Evolutionary conservation across 1,139 yeast species (phyloP), one percentile per base, ranked within the genome.

Genomic region (Zygosaccharomyces sapae): DNA sequence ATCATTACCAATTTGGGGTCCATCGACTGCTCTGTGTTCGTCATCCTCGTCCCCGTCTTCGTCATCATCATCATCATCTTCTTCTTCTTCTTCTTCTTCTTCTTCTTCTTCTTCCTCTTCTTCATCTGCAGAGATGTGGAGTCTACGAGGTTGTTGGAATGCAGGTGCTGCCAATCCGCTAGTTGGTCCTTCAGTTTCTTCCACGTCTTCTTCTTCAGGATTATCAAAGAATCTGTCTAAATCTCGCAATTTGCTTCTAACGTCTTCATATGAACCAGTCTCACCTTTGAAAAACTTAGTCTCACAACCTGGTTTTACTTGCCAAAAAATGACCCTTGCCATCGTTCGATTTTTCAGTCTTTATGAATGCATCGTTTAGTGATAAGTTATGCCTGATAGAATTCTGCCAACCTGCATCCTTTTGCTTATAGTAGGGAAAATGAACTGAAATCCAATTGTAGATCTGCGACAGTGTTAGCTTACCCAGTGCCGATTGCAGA

Each of bases 271-370:
- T 20, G 55, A 51, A 6, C 60, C 53, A 16, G 54, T 49, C 25
- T 59, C 65, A 35, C 61, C 80, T 62, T 82, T 86, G 60, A 86
- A 74, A 61, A 92, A 92, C 65, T 84, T 88, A 54, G 80, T 80
- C 66, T 90, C 97, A 61, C 76, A 80, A 3, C 95, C 96, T 18
- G 79, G 73, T 53, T 84, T 89, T 46, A 92, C 87, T 58, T 86
- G 81, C 98, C 98, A n/a, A 94, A 67, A 85, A 92, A 69, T 90
- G 96, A 31, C 98, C 98, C 70, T 92, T 92, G 5, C 97, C 97
- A 66, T 86, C 95, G 58, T 86, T 85, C 12, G 96, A 90, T 63
- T 92, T 85, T 56, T 87, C 96, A 34, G 95, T 89, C 69, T 92
- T 92, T 47, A 84, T 77, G 59, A 88, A 88, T 1, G 96, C 95